phyloP scores from a whole-genome alignment of 2,329 filamentous ascomycete genomes.

The Colletotrichum liaoningense region DNA sequence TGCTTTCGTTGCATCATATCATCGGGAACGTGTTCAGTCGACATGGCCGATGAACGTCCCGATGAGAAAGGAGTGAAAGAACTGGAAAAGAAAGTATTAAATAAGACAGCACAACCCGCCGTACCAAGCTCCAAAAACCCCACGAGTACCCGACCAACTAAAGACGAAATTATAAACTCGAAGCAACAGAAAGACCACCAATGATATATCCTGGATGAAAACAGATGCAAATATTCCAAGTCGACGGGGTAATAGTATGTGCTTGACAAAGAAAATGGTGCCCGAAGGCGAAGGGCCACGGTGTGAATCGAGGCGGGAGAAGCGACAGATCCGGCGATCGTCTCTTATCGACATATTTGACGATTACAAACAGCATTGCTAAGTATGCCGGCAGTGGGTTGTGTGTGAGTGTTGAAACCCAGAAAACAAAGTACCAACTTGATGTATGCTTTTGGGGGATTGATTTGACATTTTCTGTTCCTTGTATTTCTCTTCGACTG shows the following conservation, averaged over 20 bases:
- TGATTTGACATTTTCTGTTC: conserved; percentile 18
- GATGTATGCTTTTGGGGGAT: conserved; percentile 26
- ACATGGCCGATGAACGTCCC: neutral
- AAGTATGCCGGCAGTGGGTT: neutral
- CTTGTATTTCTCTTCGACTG: neutral
- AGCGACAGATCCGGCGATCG: neutral
- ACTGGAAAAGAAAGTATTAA: conserved; percentile 21
- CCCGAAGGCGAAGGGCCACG: conserved; percentile 5
- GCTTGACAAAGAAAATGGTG: conserved; percentile 31
- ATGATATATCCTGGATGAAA: conserved; percentile 7
- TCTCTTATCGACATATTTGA: neutral
- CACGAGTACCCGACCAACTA: neutral
- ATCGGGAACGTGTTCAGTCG: neutral
- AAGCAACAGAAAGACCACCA: neutral
- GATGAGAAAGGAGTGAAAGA: conserved; percentile 4
- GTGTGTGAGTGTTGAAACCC: conserved; percentile 7
- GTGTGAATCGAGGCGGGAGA: neutral
- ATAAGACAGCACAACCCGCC: conserved; percentile 12
- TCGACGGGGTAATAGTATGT: conserved; percentile 24
- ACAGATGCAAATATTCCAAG: conserved; percentile 9
- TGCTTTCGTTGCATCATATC: conserved; percentile 35
- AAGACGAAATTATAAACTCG: conserved; percentile 8
- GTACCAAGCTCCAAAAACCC: neutral
- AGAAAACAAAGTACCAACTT: conserved; percentile 22
- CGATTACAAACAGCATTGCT: conserved; percentile 11